Percentiles rank a stretch among this genome's conserved stretches.
Conservation (phyloP, 2,329 filamentous ascomycete genomes). For the Pezicula carpinea region DNA sequence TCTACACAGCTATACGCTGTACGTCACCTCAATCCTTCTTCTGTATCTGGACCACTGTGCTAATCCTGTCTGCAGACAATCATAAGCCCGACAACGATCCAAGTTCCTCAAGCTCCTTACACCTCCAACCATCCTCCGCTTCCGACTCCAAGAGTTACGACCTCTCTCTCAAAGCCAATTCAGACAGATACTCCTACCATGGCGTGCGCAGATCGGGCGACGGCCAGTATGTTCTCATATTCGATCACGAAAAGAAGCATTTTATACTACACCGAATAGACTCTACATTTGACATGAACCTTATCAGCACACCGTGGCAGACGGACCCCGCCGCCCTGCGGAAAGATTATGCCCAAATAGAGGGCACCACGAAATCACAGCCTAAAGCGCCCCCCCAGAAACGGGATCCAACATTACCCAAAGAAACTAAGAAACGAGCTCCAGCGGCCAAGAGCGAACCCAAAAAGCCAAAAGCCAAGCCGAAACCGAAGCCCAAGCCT, state of each 20-base stretch:
- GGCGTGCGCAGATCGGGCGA: conserved; percentile 53
- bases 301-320: conserved; percentile 64
- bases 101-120: conserved; percentile 39
- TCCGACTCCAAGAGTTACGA: conserved; percentile 36
- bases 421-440: conserved; percentile 22
- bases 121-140: conserved; percentile 44
- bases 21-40: conserved; percentile 24
- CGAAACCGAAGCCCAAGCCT: conserved; percentile 29
- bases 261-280: conserved; percentile 80
- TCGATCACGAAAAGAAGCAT: conserved; percentile 67
- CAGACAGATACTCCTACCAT: conserved; percentile 54
- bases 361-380: conserved; percentile 11
- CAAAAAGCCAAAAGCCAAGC: conserved; percentile 26
- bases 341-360: conserved; percentile 62
- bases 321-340: conserved; percentile 58
- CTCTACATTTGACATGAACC: conserved; percentile 83
- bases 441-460: conserved; percentile 24
- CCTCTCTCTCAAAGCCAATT: conserved; percentile 48
- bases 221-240: conserved; percentile 64
- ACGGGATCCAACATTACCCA: conserved; percentile 15
- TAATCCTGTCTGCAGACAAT: conserved; percentile 45
- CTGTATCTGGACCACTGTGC: neutral
- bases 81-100: conserved; percentile 53
- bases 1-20: conserved; percentile 59
- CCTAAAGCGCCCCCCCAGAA: conserved; percentile 15